Percentiles rank a stretch among this genome's conserved stretches.
Conservation (phyloP, 2,329 filamentous ascomycete genomes). For the Monilinia aucupariae region DNA sequence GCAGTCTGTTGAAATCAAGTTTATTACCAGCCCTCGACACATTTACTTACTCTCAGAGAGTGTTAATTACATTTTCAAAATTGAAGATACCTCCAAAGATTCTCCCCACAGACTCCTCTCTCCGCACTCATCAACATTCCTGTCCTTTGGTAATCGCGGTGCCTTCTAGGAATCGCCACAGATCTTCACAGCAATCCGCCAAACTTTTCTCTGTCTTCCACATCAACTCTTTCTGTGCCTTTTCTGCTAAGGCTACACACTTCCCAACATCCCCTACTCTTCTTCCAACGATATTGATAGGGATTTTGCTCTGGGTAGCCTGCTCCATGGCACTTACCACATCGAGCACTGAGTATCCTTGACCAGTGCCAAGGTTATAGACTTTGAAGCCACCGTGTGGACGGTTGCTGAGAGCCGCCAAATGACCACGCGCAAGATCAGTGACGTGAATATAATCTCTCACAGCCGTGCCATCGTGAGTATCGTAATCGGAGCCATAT, state of each 20-base stretch:
- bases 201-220: conserved; percentile 37
- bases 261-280: conserved; percentile 42
- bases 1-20: not conserved
- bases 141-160: conserved; percentile 4
- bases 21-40: not conserved
- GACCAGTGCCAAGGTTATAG: conserved; percentile 45
- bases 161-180: conserved; percentile 26
- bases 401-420: conserved; percentile 47
- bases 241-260: conserved; percentile 40
- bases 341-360: conserved; percentile 42
- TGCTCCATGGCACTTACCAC: conserved; percentile 40
- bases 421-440: conserved; percentile 59
- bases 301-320: conserved; percentile 37
- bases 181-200: conserved; percentile 26
- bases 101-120: not conserved
- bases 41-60: not conserved
- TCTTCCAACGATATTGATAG: conserved; percentile 37
- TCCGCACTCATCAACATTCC: not conserved
- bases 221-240: conserved; percentile 41
- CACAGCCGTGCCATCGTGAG: conserved; percentile 58
- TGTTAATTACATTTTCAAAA: not conserved
- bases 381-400: conserved; percentile 38
- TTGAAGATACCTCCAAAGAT: not conserved
- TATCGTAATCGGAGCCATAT: conserved; percentile 61
- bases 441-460: conserved; percentile 65